Evolutionary conservation across 352 stramenopile genomes (phyloP), one percentile per base, ranked within the genome.

Genomic region (Phytophthora pini): DNA sequence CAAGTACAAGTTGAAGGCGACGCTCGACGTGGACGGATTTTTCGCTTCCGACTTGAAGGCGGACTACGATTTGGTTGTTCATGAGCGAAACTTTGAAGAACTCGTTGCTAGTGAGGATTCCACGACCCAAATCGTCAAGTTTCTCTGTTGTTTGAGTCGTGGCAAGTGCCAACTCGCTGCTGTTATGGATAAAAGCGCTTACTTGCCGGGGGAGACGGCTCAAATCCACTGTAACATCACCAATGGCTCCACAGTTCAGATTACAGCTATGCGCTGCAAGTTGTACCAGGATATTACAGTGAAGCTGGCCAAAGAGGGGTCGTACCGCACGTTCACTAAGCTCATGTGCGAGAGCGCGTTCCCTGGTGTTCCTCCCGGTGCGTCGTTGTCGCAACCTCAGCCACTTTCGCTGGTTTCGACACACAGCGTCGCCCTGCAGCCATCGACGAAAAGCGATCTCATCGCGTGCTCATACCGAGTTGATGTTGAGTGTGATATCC

Each of bases 1-100:
- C 80, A 83, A 88, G 70, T 92, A 92, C 76, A 89, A 88, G 52
- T 79, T 90, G 70, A 89, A 90, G 60, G 82, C 78, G 3, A 89
- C 84, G 17, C 72, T 90, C 6, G 80, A 88, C 32, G 80, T 92
- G 22, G 61, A 64, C 49, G 84, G 84, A 0, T 83, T 80, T 55
- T 84, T 89, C 34, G 57, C 82, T 10, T 85, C 74, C 5, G 84
- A 92, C 41, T 71, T 92, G 62, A 90, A 89, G 59, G 72, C 76
- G 2, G 79, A 85, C 47, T 82, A 72, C 52, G 63, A 73, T 27
- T 38, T 92, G 29, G 73, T 87, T 5, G 78, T 92, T 17, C 82
- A 88, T 38, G 75, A 86, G 54, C 81, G 84, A 40, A 72, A 88
- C 43, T 69, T 78, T 26, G 61, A 75, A 44, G 52, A 54, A 2